Base-by-base conservation (phyloP, 108 stramenopile genomes). In the Nitzschia putrida region DNA sequence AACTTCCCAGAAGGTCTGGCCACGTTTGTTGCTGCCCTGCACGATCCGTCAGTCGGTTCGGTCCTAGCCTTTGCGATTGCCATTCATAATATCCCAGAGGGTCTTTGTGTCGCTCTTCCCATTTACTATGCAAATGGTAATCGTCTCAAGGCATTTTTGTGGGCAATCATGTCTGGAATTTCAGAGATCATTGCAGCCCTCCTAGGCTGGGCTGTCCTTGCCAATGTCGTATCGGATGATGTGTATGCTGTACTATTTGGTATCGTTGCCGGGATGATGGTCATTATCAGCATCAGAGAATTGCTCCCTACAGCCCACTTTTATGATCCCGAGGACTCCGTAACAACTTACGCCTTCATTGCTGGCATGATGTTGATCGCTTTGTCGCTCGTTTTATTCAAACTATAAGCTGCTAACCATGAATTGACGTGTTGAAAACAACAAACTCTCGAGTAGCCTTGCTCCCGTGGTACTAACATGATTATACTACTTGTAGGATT, bases 1-100 rank as follows among this genome's bases (percentile, higher is more conserved):
- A 96, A 96, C 75, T 93, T 96, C 69, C 93, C 93, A 1, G 92
- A 93, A 69, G 95, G 95, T 40, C 81, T 95, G 11, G 95, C 92
- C 7, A 93, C 93, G 6, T 96, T 92, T 68, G 92, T 88, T 9
- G 90, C 81, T 4, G 73, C 85, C 18, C 49, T 93, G 14, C 64
- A 75, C 44, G 87, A 93, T 72, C 92, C 93, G 6, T 45, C 8
- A 9, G 87, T 95, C 13, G 93, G 95, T 7, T 52, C 76, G 9
- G 83, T 89, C 20, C 67, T 88, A n/a, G 87, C 87, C 7, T 42
- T 84, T 57, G 87, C 79, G 25, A 84, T 84, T 73, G 82, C 69
- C 12, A 78, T 96, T 57, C 95, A 96, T 75, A 96, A 96, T 55
- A 82, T 96, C 42, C 92, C 95, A 10, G 93, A 95, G 56, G 95